A percentile compares a stretch with the other conserved stretches of the same genome.
Evolutionary conservation across 257 asterid species (phyloP).

Genomic region (Solanum ahanhuiri): DNA sequence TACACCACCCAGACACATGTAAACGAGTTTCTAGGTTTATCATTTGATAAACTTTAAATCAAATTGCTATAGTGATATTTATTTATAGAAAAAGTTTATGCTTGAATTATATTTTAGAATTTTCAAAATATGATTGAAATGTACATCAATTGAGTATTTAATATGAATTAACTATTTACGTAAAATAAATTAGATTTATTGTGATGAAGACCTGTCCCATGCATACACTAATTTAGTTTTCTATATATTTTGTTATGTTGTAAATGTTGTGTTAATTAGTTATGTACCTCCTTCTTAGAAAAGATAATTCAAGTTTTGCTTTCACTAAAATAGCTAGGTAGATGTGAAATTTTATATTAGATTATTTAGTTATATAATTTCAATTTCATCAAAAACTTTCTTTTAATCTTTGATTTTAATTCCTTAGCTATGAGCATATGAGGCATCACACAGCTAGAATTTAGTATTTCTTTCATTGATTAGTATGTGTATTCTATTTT

Average conservation of each 20-base stretch:
- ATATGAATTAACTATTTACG: neutral
- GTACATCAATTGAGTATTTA: neutral
- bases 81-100: too few species aligned
- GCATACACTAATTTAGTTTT: neutral
- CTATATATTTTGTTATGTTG: too few species aligned
- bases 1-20: slow-evolving; percentile 91
- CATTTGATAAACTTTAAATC: fast-evolving
- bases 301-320: too few species aligned
- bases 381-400: too few species aligned
- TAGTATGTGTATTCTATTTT: neutral
- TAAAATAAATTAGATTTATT: fast-evolving
- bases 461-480: neutral
- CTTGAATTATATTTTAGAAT: neutral
- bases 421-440: neutral
- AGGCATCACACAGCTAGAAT: too few species aligned
- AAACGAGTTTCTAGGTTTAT: fast-evolving
- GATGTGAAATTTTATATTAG: too few species aligned
- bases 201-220: neutral
- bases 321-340: too few species aligned
- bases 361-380: too few species aligned
- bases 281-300: too few species aligned
- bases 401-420: too few species aligned
- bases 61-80: too few species aligned
- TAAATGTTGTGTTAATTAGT: too few species aligned
- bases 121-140: neutral